These are phyloP conservation scores for Fusarium anguioides DNA, from an alignment of 2,329 filamentous ascomycete species.

Conservation along the genomic window DNA sequence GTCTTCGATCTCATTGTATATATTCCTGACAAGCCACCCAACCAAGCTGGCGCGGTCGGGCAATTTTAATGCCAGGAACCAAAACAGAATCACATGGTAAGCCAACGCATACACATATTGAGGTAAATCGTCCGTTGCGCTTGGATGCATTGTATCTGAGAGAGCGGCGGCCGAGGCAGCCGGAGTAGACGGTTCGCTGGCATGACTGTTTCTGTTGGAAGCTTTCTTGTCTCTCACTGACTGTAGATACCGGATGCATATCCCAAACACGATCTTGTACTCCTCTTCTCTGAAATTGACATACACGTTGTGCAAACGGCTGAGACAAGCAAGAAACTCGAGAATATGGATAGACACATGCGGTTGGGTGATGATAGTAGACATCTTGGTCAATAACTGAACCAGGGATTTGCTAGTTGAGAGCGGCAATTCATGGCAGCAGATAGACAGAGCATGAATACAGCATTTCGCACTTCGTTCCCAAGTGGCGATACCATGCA, in stretches of 20 bases:
- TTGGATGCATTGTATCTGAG: conserved; percentile 40
- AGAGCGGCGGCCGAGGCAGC: conserved; percentile 28
- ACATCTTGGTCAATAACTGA: conserved; percentile 90
- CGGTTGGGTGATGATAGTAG: conserved; percentile 93
- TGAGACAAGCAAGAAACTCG: conserved; percentile 91
- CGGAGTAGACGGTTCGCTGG: conserved; percentile 55
- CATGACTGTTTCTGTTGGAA: conserved; percentile 58
- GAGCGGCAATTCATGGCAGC: conserved; percentile 91
- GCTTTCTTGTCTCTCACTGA: conserved; percentile 79
- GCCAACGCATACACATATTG: conserved; percentile 95
- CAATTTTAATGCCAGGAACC: conserved; percentile 92
- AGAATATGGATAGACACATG: conserved; percentile 94
- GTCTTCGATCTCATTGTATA: conserved; percentile 82
- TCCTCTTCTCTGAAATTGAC: conserved; percentile 92
- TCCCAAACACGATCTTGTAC: conserved; percentile 92
- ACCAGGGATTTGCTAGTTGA: conserved; percentile 88
- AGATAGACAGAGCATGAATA: conserved; percentile 93
- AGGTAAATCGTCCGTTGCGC: conserved; percentile 76
- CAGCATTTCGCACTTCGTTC: conserved; percentile 91
- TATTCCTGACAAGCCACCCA: conserved; percentile 87
- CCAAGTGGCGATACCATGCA: conserved; percentile 84
- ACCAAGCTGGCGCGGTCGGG: conserved; percentile 86
- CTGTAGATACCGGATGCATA: conserved; percentile 93
- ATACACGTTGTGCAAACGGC: conserved; percentile 84
- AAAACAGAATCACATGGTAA: conserved; percentile 95